Base-by-base conservation (phyloP, 805 yeast species). In the Suhomyces kilbournensis region DNA sequence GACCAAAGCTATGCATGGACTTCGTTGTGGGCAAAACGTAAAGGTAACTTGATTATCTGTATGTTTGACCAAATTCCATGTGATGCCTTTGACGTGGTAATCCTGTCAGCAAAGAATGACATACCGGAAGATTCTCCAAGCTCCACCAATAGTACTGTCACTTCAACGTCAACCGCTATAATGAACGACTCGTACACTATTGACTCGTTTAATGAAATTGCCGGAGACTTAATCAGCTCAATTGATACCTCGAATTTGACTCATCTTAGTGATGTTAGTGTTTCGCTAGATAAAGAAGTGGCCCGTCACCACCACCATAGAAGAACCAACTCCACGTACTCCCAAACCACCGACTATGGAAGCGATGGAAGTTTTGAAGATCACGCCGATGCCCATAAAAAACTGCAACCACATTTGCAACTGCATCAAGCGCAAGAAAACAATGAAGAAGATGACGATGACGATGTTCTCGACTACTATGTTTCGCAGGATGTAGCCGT, bases 21-120 rank as follows among this genome's bases (percentile, higher is more conserved):
- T 9, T 88, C 96, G 0, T 68, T 92, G 51, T 93, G 97, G 97
- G 96, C 94, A 0, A 91, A 91, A 61, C 75, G 83, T 53, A 83
- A 85, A 58, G 85, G 85, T 3, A 81, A 81, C 44, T 68, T 88
- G 51, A 78, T 91, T 49, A 86, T 90, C 47, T 85, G 94, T 72
- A 90, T 90, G 73, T 85, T 92, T 63, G 96, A 91, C 62, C 94
- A 90, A 63, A 90, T 91, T 26, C 88, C 75, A 4, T 74, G 79
- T 56, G 78, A 75, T 60, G 69, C 69, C 0, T 63, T 65, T 40
- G 67, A 66, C 28, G 56, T 62, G 8, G 57, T 56, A 40, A 52
- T 62, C 20, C 60, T 53, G 58, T 46, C 54, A 17, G 50, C 47
- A 14, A 50, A 48, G 6, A 57, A 46, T 1, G 30, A 50, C 26